phyloP scores from a whole-genome alignment of 345 rosid species.

The Sisymbrium irio region DNA sequence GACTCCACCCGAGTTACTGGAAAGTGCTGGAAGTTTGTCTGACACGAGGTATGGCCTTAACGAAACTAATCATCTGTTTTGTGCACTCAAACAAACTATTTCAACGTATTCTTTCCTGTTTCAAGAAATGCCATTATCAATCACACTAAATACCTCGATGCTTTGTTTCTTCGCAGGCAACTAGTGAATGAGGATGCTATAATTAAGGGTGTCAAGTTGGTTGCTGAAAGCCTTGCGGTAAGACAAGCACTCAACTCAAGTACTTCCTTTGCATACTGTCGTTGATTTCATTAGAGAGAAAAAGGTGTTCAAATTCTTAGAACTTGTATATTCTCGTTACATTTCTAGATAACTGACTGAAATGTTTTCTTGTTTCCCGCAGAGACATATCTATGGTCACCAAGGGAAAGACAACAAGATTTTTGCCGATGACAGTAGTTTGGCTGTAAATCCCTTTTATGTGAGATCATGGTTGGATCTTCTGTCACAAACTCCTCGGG shows the following conservation, averaged over 20 bases:
- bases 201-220: constrained; percentile 68
- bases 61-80: constrained; percentile 1
- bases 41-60: constrained; percentile 69
- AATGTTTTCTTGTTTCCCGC: constrained; percentile 19
- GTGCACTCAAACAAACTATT: background rate
- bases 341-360: background rate
- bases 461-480: constrained; percentile 80
- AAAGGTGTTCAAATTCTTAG: background rate
- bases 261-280: background rate
- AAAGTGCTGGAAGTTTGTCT: constrained; percentile 71
- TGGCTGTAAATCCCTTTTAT: constrained; percentile 78
- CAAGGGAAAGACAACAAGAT: constrained; percentile 72
- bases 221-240: constrained; percentile 96
- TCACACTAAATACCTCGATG: background rate
- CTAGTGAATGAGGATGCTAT: constrained; percentile 65
- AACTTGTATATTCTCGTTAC: background rate
- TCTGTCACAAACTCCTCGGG: constrained; percentile 87
- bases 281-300: background rate
- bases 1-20: constrained; percentile 70
- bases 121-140: background rate
- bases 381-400: constrained; percentile 87
- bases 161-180: constrained; percentile 45
- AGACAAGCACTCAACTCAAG: constrained; percentile 29
- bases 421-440: constrained; percentile 80
- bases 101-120: background rate